Base-by-base conservation (phyloP, 768 basidiomycete genomes). In the Leccinum pellstonianum region DNA sequence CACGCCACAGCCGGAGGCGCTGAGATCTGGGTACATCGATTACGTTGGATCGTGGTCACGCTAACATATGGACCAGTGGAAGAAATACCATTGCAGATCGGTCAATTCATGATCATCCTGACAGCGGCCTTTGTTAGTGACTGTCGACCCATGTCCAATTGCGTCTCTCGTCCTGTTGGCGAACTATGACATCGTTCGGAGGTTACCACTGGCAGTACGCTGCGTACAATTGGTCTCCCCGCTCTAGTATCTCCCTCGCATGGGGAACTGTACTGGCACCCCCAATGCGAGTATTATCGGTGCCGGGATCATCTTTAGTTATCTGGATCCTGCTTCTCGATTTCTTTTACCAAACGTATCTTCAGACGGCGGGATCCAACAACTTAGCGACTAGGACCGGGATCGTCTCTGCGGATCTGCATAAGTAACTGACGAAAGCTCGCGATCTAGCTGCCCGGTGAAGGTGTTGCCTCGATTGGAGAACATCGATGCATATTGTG, bases 1-100 rank as follows among this genome's bases (percentile, higher is more conserved):
- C 97, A 89, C 74, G 93, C 93, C 23, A 93, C 94, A 46, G 93
- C 95, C 57, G 94, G 94, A 1, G 68, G 66, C n/a, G 64, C 60
- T 3, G 67, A 57, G 50, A 2, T 62, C 48, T 68, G 67, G 67
- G 64, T 68, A 54, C 10, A 5, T 37, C 15, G 2, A 15, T n/a
- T 23, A 25, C 21, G 10, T 43, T 43, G 41, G 3, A 48, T 17
- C n/a, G 4, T 47, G 5, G 25, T 12, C 23, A 60, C 23, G 1
- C 25, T 29, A 19, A 4, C 25, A 19, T 27, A 3, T 17, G 3
- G 33, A 41, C 9, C 14, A 70, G 68, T 69, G 68, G 68, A 69
- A 69, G 55, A n/a, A 56, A 59, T 43, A 69, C 47, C 62, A 4
- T 60, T 70, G 55, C 68, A 69, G 35, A 69, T 70, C 6, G 19